phyloP scores from a whole-genome alignment of 441 rosid species.

The Euphorbia schlechtendalii region DNA sequence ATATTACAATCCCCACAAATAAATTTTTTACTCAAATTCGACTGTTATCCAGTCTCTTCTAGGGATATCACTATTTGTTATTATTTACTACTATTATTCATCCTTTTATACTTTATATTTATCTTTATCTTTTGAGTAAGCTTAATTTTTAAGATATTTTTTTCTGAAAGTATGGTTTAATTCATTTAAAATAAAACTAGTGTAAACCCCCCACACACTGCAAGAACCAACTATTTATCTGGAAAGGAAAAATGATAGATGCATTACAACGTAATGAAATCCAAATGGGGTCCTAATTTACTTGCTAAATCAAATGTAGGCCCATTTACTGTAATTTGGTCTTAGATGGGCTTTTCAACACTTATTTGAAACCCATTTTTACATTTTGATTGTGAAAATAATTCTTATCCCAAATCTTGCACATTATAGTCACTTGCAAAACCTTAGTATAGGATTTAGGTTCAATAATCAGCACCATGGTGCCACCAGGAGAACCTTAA shows the following conservation, averaged over 20 bases:
- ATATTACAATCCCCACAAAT: slow-evolving; percentile 15
- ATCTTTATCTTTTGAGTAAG: not conserved
- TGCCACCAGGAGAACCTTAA: too few relatives aligned
- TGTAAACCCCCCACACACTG: not conserved
- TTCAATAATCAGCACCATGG: too few relatives aligned
- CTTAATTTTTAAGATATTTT: not conserved
- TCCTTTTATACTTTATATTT: not conserved
- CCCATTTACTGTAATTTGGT: not conserved
- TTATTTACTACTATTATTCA: slow-evolving; percentile 4
- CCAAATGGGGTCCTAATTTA: slow-evolving; percentile 2
- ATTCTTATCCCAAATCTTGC: too few relatives aligned
- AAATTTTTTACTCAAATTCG: slow-evolving; percentile 11
- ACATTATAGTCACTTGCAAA: too few relatives aligned
- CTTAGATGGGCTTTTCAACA: not conserved
- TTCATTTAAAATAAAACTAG: not conserved
- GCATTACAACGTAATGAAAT: not conserved
- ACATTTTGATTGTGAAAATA: not conserved
- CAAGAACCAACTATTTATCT: slow-evolving; percentile 4
- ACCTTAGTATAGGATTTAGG: too few relatives aligned
- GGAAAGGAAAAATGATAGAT: not conserved
- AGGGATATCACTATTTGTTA: not conserved
- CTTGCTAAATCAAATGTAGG: slow-evolving; percentile 3
- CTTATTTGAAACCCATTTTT: not conserved
- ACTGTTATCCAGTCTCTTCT: not conserved
- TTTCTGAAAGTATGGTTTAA: not conserved